These are phyloP conservation scores for Tripterygium wilfordii DNA, from an alignment of 177 flowering plant genomes.

Conservation along the genomic window DNA sequence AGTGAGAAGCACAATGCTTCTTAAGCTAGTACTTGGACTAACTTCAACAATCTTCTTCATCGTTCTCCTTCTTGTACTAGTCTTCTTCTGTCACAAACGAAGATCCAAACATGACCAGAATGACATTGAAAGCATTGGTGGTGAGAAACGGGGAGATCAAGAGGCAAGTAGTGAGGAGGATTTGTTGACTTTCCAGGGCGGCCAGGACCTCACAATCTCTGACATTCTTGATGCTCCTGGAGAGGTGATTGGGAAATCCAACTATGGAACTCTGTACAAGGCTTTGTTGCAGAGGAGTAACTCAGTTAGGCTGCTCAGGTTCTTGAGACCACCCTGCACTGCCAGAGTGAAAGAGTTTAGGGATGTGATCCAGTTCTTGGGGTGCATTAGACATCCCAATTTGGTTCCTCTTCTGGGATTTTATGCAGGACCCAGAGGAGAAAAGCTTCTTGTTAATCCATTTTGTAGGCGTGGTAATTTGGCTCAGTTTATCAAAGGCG, in stretches of 20 bases:
- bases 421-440: constrained; percentile 85
- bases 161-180: constrained; percentile 48
- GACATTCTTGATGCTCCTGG: constrained; percentile 94
- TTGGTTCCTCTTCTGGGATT: constrained; percentile 85
- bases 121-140: constrained; percentile 24
- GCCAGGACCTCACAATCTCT: constrained; percentile 50
- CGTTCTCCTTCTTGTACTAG: constrained; percentile 17
- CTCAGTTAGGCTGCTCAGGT: constrained; percentile 56
- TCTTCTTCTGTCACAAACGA: constrained; percentile 29
- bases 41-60: constrained; percentile 12
- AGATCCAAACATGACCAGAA: background rate
- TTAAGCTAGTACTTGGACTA: constrained; percentile 23
- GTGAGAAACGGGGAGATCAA: no score
- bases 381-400: constrained; percentile 67
- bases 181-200: constrained; percentile 59
- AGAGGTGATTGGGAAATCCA: constrained; percentile 86
- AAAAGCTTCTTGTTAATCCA: constrained; percentile 91
- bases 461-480: constrained; percentile 63
- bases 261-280: constrained; percentile 76
- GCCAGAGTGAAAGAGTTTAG: constrained; percentile 33
- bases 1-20: no score
- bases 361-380: constrained; percentile 44
- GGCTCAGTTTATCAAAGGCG: constrained; percentile 73
- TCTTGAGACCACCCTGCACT: constrained; percentile 74
- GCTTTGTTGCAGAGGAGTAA: constrained; percentile 46